A percentile compares a stretch with the other conserved stretches of the same genome.
Evolutionary conservation across 768 basidiomycete genomes (phyloP).

Genomic region (Termitomyces sp.): DNA sequence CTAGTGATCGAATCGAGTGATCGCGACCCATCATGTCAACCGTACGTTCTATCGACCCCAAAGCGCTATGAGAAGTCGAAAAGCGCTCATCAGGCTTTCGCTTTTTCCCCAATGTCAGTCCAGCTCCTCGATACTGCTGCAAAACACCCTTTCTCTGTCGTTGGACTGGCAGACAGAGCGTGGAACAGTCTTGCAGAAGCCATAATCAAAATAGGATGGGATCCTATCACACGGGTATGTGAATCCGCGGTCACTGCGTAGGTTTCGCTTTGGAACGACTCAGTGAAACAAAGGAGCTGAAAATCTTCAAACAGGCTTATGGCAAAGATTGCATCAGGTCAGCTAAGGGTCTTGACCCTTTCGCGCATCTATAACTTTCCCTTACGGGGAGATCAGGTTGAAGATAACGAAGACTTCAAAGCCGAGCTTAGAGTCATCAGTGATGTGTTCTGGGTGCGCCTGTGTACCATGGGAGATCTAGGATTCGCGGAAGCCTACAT

Average conservation of each 20-base stretch:
- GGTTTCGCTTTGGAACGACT: neutral
- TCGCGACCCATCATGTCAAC: conserved; percentile 6
- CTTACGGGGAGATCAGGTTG: neutral
- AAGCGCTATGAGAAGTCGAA: neutral
- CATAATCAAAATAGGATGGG: neutral
- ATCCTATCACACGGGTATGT: neutral
- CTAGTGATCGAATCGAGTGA: neutral
- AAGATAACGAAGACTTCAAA: neutral
- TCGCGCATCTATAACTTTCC: neutral
- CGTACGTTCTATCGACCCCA: conserved; percentile 8
- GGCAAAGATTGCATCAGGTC: neutral
- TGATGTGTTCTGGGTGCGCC: conserved; percentile 54
- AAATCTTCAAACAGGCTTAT: neutral
- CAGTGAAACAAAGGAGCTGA: neutral
- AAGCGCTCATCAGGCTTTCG: neutral
- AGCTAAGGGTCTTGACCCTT: neutral
- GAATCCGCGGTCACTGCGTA: neutral
- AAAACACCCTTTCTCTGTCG: neutral
- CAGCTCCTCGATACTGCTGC: neutral
- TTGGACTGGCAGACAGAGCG: neutral
- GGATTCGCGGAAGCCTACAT: conserved; percentile 78
- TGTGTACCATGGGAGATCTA: conserved; percentile 57
- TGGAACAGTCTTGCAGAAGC: neutral
- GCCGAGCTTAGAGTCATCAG: conserved; percentile 24
- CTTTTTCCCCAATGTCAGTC: neutral